Percentiles rank a stretch among this genome's conserved stretches.
phyloP scores from a whole-genome alignment of 805 yeast species.

The Saturnispora diversa region DNA sequence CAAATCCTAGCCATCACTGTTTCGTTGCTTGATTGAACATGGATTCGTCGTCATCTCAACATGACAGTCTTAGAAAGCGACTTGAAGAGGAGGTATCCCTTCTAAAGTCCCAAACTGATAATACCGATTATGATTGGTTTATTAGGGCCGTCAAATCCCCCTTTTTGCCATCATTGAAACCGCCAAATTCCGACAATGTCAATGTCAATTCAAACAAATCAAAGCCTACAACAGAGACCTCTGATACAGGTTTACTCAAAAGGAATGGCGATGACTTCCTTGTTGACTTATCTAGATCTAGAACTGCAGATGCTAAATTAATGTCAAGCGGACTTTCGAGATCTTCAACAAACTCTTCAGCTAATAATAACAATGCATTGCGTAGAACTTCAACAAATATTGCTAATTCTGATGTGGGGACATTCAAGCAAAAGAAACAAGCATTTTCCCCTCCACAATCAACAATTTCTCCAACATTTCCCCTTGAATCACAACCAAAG shows the following conservation, averaged over 20 bases:
- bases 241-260: conserved; percentile 10
- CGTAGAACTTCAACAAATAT: conserved; percentile 27
- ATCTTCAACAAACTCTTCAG: conserved; percentile 7
- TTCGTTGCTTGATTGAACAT: conserved; percentile 1
- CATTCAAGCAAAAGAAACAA: not conserved
- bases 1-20: not conserved
- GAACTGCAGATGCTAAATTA: conserved; percentile 22
- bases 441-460: conserved; percentile 1
- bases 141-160: conserved; percentile 15
- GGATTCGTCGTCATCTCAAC: conserved; percentile 23
- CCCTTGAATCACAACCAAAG: conserved; percentile 11
- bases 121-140: conserved; percentile 28
- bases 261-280: conserved; percentile 9
- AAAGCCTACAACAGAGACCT: conserved; percentile 2
- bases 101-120: conserved; percentile 17
- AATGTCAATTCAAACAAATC: conserved; percentile 7
- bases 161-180: conserved; percentile 5
- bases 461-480: conserved; percentile 5
- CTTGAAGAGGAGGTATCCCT: conserved; percentile 24
- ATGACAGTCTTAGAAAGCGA: conserved; percentile 24
- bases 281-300: conserved; percentile 19
- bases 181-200: not conserved
- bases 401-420: conserved; percentile 16
- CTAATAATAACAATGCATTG: conserved; percentile 11
- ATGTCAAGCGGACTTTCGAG: conserved; percentile 11